phyloP scores from a whole-genome alignment of 306 rosid genomes.

The Dryas octopetala region DNA sequence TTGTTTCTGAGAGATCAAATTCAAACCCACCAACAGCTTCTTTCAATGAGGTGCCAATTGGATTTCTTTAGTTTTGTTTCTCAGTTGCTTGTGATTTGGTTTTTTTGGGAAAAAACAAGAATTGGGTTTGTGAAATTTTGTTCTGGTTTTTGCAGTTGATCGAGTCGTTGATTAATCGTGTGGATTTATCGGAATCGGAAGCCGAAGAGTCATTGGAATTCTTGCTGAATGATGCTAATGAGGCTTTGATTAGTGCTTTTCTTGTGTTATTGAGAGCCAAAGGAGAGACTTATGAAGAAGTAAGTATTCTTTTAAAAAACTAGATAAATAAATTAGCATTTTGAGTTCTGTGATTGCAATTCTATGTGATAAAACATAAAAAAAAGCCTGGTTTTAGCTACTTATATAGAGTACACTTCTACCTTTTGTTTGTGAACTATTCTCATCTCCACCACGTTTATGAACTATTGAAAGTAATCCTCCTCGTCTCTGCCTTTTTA shows the following conservation, averaged over 20 bases:
- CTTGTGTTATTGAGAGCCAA: constrained; percentile 85
- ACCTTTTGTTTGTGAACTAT: background rate
- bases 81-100: background rate
- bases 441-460: background rate
- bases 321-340: background rate
- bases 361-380: background rate
- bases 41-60: constrained; percentile 40
- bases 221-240: constrained; percentile 58
- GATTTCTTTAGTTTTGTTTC: background rate
- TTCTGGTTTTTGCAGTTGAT: constrained; percentile 51
- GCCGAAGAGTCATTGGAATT: constrained; percentile 71
- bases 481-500: background rate
- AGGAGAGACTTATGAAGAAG: constrained; percentile 92
- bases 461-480: background rate
- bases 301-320: constrained; percentile 14
- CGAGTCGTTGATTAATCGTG: constrained; percentile 62
- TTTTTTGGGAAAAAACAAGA: constrained; percentile 1
- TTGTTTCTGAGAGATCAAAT: constrained; percentile 4
- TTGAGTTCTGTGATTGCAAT: background rate
- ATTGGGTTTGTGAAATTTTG: constrained; percentile 19
- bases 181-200: constrained; percentile 63
- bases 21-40: constrained; percentile 12
- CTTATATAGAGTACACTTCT: background rate
- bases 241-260: constrained; percentile 84
- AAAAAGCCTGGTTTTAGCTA: too few relatives aligned